Base-by-base conservation (phyloP, 306 rosid species). In the Prunus dulcis region DNA sequence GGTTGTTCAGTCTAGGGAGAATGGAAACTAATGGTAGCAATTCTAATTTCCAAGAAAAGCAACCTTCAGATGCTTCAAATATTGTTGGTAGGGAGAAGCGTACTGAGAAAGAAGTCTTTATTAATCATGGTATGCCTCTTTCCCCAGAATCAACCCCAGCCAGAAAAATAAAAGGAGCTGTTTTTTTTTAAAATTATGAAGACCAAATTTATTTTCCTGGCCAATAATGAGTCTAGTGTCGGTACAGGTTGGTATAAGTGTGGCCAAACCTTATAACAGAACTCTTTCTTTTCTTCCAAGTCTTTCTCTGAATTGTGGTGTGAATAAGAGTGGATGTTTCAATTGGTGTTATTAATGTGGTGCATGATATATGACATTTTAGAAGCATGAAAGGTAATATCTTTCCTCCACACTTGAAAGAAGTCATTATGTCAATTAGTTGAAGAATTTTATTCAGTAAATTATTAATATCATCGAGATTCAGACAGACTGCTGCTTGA, bases 11-110 rank as follows among this genome's bases (percentile, higher is more conserved):
- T 78, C 68, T 45, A 19, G 72, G 62, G 52, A 83, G 78, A 71
- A 89, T 89, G 91, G 89, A 89, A 75, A 50, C 27, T 19, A 85
- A 76, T 20, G 80, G 78, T 79, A 83, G 78, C 79, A 77, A 57
- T 82, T 85, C 84, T 72, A 87, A 73, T 61, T 64, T 77, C 47
- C 45, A 50, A 58, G 87, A 80, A 66, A 87, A 61, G 66, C 86
- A 69, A 62, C 75, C 79, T 69, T 73, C 83, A 34, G 78, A 72
- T 69, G 69, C 76, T 63, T 58, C 87, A 67, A 74, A 17, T 61
- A 79, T 41, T 73, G 71, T 78, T 64, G 69, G 60, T 74, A 77
- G 65, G 20, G 89, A 79, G 75, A 83, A 75, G 69, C 76, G 60
- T 49, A 23, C 25, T 30, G 86, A 72, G 80, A 82, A 85, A 71